These are phyloP conservation scores for Teratosphaeria epicoccoides DNA, from an alignment of 2,329 filamentous ascomycete genomes.

Conservation along the genomic window DNA sequence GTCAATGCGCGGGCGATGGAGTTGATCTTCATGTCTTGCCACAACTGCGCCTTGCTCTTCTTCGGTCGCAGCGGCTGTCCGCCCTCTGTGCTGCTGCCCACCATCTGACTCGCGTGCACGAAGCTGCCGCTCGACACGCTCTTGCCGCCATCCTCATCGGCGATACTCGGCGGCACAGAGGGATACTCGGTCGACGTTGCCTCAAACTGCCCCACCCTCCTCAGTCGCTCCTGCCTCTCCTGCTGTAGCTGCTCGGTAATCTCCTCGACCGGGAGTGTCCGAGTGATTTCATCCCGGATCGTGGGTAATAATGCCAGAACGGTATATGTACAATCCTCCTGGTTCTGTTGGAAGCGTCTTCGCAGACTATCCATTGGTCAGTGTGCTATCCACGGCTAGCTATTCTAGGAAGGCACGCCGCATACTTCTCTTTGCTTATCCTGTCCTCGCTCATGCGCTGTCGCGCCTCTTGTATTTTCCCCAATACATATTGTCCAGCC, in stretches of 20 bases:
- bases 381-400: background rate
- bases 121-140: constrained; percentile 73
- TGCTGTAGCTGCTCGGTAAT: constrained; percentile 90
- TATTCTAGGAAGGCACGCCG: constrained; percentile 1
- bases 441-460: constrained; percentile 95
- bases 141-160: constrained; percentile 65
- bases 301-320: constrained; percentile 92
- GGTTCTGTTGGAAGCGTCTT: constrained; percentile 95
- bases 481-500: constrained; percentile 82
- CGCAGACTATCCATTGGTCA: constrained; percentile 54
- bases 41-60: constrained; percentile 84
- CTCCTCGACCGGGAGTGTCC: constrained; percentile 79
- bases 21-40: constrained; percentile 94
- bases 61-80: constrained; percentile 42
- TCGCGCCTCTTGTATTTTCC: constrained; percentile 82
- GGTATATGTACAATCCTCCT: constrained; percentile 96
- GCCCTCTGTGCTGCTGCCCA: constrained; percentile 38
- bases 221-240: constrained; percentile 67
- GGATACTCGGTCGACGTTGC: constrained; percentile 46
- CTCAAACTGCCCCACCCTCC: constrained; percentile 40
- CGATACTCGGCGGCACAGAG: constrained; percentile 54
- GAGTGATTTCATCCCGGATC: constrained; percentile 77
- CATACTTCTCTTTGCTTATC: constrained; percentile 92
- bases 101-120: constrained; percentile 69
- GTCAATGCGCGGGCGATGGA: constrained; percentile 87